Evolutionary conservation across 2,329 filamentous ascomycete species (phyloP), one percentile per base, ranked within the genome.

Genomic region (Colletotrichum tanaceti): DNA sequence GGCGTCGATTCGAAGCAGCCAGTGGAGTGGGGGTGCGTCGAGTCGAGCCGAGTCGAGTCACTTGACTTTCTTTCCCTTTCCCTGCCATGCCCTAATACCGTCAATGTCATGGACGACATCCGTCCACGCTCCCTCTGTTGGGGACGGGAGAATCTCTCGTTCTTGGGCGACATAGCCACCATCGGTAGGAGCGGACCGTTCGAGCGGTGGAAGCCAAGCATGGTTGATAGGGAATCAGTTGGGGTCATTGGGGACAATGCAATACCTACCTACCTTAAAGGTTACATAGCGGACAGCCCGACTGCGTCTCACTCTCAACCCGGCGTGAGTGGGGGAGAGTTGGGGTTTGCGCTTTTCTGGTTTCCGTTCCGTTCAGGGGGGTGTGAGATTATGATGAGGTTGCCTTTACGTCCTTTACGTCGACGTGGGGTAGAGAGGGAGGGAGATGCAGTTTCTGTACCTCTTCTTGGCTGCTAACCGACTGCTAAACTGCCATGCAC

Each of bases 101-200:
- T 35, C 32, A 35, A 35, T 61, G 35, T 24, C 22, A 43, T 58
- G 22, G 13, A 14, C n/a, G 10, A 39, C 18, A 11, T 28, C 44
- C 58, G 35, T 57, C 18, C 24, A 35, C 24, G 46, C 20, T 24
- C 35, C 52, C 44, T 63, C 49, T 68, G 70, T 55, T 65, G 61
- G 59, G 46, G 58, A 71, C 72, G 67, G 72, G 54, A 57, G 18
- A 18, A 20, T 7, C 68, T 70, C 74, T 68, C 70, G 32, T 35
- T 35, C 32, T 35, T 73, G 73, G 74, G 73, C 72, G 62, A 76
- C 75, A 77, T 76, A 75, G 77, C 74, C 77, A 80, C 72, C 32
- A 72, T 77, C 80, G 80, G 80, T 77, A 78, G 74, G 76, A 72
- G 75, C 80, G 80, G 80, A 79, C 80, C 80, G 80, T 75, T 71